Evolutionary conservation across 1,139 yeast genomes (phyloP), one percentile per base, ranked within the genome.

Genomic region (Meyerozyma carpophila): DNA sequence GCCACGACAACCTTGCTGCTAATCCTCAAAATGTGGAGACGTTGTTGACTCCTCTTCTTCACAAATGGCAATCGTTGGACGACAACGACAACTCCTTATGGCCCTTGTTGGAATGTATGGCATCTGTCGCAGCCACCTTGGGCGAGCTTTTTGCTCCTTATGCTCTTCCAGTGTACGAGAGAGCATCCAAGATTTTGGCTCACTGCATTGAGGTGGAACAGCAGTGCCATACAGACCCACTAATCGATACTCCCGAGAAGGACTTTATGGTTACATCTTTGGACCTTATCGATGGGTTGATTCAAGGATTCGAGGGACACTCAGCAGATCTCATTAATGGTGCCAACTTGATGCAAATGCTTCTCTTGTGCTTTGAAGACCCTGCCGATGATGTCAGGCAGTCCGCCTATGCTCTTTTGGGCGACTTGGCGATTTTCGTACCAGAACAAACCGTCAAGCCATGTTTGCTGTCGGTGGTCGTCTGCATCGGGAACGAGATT

Each of bases 21-120:
- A 75, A 77, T 43, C 79, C 80, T 41, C 67, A 70, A n/a, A 81
- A 79, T 47, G 73, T 88, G 48, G 73, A 79, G 44, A 60, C 75
- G 4, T 67, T 93, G 32, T 68, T 93, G 52, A 96, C 96, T 5
- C 95, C 96, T 25, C 70, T 93, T 45, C 77, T 91, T 47, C 72
- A 66, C 16, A 86, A 86, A 63, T 93, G 98, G 98, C 79, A 82
- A 48, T 58, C 65, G 36, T 65, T 90, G 44, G 68, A 70, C 20
- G 96, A 93, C 59, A 81, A 81, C 43, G 97, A 91, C 62, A 77
- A 79, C 42, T 96, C 82, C 50, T 65, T 93, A 51, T 89, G 97
- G 93, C 95, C 97, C 9, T 71, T 93, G 50, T 69, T 93, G 49
- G 98, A 93, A 62, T 91, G 98, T 63, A 77, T 93, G 77, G 88